These are phyloP conservation scores for Metschnikowia henanensis DNA, from an alignment of 805 yeast species.

Conservation along the genomic window DNA sequence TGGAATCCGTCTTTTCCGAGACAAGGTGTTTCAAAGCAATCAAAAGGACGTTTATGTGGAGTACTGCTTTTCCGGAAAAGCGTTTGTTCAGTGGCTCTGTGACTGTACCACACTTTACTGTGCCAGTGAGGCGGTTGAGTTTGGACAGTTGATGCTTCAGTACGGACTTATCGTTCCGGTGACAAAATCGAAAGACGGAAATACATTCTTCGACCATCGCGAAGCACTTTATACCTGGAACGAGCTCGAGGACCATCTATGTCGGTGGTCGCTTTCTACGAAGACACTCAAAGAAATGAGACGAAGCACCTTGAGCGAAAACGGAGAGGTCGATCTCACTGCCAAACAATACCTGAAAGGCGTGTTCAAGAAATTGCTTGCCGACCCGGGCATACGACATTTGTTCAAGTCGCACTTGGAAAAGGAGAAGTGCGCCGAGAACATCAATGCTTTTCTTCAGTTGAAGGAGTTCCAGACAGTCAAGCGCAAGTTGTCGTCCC, in stretches of 20 bases:
- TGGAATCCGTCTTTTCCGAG: constrained; percentile 63
- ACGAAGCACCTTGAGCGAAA: neutral
- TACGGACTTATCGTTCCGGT: constrained; percentile 49
- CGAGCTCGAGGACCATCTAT: constrained; percentile 39
- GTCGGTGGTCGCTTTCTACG: constrained; percentile 29
- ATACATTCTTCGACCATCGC: constrained; percentile 31
- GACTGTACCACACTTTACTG: constrained; percentile 80
- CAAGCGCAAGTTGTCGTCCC: constrained; percentile 41
- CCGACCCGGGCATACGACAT: constrained; percentile 75
- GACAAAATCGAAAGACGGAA: constrained; percentile 27
- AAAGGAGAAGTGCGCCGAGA: constrained; percentile 69
- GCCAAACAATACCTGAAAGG: neutral
- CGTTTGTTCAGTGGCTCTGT: constrained; percentile 82
- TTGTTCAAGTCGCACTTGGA: constrained; percentile 67
- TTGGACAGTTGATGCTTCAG: constrained; percentile 51
- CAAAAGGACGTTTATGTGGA: constrained; percentile 25
- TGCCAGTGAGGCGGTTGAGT: constrained; percentile 49
- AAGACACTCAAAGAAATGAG: constrained; percentile 7
- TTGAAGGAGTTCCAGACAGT: constrained; percentile 52
- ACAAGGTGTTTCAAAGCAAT: constrained; percentile 33
- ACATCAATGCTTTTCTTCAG: constrained; percentile 68
- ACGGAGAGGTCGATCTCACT: neutral
- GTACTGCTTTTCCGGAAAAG: constrained; percentile 71
- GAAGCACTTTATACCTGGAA: constrained; percentile 44
- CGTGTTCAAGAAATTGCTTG: constrained; percentile 41